Percentiles rank a stretch among this genome's conserved stretches.
Conservation (phyloP, 2,329 filamentous ascomycete species). For the Apiospora kogelbergensis region DNA sequence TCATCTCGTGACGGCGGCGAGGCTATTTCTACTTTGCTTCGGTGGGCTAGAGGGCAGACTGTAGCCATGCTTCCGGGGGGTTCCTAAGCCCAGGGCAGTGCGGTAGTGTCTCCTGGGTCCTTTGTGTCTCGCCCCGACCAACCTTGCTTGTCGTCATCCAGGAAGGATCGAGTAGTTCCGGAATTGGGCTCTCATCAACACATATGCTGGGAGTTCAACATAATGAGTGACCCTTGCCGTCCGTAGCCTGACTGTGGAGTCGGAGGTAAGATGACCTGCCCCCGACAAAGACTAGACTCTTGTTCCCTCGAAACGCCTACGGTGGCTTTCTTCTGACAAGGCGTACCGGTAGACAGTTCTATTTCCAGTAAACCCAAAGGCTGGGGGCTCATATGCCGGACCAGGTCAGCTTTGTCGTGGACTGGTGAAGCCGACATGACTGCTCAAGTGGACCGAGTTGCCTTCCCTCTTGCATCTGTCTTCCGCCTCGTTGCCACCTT, state of each 20-base stretch:
- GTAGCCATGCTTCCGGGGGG: not conserved
- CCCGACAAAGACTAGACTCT: not conserved
- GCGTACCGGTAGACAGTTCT: not conserved
- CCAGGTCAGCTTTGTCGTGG: not conserved
- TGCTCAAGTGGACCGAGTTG: not conserved
- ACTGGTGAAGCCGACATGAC: not conserved
- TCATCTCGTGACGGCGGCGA: not conserved
- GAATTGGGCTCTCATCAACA: not conserved
- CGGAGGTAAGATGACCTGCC: not conserved
- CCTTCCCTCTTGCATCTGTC: not conserved
- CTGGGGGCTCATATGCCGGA: not conserved
- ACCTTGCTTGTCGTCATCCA: not conserved
- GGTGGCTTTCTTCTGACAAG: not conserved
- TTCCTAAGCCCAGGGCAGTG: not conserved
- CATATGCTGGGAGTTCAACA: not conserved
- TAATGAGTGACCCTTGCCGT: not conserved
- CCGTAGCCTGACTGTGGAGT: not conserved
- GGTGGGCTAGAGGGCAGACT: not conserved
- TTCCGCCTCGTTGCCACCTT: not conserved
- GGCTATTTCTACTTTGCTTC: not conserved
- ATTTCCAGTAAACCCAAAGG: not conserved
- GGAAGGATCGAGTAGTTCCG: not conserved
- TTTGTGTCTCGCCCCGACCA: not conserved
- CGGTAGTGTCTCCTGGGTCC: not conserved
- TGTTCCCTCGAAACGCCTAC: not conserved